Conservation (phyloP, 257 asterid genomes). For the Penstemon barbatus region DNA sequence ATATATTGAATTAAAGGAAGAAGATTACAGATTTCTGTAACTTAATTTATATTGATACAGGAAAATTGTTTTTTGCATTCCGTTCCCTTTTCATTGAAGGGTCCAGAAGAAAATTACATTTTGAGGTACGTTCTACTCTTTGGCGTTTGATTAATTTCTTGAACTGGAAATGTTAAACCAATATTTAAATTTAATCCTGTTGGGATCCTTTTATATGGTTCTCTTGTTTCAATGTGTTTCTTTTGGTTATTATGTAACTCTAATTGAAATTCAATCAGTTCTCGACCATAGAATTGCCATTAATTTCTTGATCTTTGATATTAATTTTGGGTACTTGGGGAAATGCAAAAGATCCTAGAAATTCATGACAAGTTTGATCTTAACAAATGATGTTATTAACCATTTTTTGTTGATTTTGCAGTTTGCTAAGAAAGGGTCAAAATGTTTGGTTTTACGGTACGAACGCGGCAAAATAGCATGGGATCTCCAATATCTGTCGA, state of each 20-base stretch:
- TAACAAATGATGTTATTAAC: neutral
- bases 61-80: conserved; percentile 6
- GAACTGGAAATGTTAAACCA: neutral
- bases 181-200: neutral
- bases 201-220: neutral
- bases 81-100: conserved; percentile 11
- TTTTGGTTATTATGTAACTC: neutral
- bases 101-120: neutral
- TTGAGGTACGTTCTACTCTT: conserved; percentile 11
- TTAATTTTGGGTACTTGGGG: neutral
- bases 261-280: conserved; percentile 1
- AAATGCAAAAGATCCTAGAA: neutral
- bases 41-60: neutral
- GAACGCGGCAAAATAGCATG: conserved; percentile 39
- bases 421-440: conserved; percentile 21
- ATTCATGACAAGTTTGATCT: neutral
- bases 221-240: neutral
- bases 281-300: neutral
- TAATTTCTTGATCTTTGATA: neutral
- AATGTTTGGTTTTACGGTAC: conserved; percentile 50
- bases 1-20: neutral
- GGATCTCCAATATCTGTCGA: conserved; percentile 28
- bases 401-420: conserved; percentile 26
- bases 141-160: neutral
- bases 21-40: neutral